A percentile compares a stretch with the other conserved stretches of the same genome.
Evolutionary conservation across 768 basidiomycete species (phyloP).

Genomic region (Tylopilus balloui): DNA sequence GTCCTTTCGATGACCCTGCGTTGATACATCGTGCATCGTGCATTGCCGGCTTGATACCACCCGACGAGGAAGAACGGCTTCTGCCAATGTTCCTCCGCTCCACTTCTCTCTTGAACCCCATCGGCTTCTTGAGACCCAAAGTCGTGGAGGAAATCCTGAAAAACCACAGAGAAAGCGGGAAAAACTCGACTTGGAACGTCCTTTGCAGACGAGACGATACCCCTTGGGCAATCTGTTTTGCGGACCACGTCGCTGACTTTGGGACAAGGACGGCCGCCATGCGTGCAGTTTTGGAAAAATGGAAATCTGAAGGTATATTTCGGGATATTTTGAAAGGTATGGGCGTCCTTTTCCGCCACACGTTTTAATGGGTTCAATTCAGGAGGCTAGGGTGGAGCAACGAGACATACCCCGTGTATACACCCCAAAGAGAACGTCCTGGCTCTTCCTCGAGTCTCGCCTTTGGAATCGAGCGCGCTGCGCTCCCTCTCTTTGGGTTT

Average conservation of each 20-base stretch:
- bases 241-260: slow-evolving; percentile 13
- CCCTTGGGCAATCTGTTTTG: slow-evolving; percentile 23
- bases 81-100: slow-evolving; percentile 20
- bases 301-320: slow-evolving; percentile 17
- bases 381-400: slow-evolving; percentile 20
- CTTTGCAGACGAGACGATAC: slow-evolving; percentile 10
- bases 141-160: slow-evolving; percentile 14
- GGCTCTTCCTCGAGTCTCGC: slow-evolving; percentile 14
- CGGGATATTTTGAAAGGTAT: slow-evolving; percentile 21
- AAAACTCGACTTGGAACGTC: slow-evolving; percentile 17
- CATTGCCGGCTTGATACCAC: not conserved
- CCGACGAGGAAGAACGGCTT: slow-evolving; percentile 18
- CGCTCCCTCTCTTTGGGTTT: slow-evolving; percentile 42
- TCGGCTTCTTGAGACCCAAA: slow-evolving; percentile 20
- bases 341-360: not conserved
- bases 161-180: slow-evolving; percentile 3
- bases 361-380: not conserved
- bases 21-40: slow-evolving; percentile 18
- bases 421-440: slow-evolving; percentile 9
- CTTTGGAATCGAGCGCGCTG: slow-evolving; percentile 42
- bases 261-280: slow-evolving; percentile 16
- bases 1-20: slow-evolving; percentile 19
- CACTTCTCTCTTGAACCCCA: slow-evolving; percentile 5
- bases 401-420: slow-evolving; percentile 26
- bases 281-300: slow-evolving; percentile 8